Conservation (phyloP, 106 monocot genomes). For the Acanthochlamys bracteata region DNA sequence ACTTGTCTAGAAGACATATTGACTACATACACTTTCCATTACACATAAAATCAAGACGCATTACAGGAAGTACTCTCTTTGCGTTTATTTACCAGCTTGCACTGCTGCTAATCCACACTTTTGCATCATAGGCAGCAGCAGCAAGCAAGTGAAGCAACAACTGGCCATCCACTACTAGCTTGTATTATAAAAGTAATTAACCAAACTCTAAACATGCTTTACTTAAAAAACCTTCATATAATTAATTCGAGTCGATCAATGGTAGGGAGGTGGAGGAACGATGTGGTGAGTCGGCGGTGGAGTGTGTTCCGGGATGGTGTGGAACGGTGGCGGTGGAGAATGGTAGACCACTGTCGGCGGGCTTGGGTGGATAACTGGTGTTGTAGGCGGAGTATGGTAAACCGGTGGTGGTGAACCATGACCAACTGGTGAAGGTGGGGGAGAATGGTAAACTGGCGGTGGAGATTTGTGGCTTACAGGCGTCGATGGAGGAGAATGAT, state of each 20-base stretch:
- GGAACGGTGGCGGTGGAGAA: background rate
- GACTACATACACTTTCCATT: no score
- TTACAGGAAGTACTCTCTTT: background rate
- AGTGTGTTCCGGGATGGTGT: background rate
- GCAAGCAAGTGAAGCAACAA: no score
- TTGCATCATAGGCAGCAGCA: conserved; percentile 3
- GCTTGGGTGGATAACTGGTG: background rate
- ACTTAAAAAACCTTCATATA: background rate
- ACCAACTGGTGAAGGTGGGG: background rate
- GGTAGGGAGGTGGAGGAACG: background rate
- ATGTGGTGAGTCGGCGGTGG: background rate
- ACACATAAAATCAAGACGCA: background rate
- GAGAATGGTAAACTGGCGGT: background rate
- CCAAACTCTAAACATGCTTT: background rate
- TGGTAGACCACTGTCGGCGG: no score
- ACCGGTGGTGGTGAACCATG: background rate
- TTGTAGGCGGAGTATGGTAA: background rate
- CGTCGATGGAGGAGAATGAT: background rate
- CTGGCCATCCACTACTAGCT: no score
- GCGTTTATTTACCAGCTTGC: background rate
- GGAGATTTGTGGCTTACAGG: background rate
- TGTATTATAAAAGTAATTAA: no score
- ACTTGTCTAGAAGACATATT: no score
- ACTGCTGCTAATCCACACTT: background rate
- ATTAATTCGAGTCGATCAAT: background rate